Evolutionary conservation across 2,329 filamentous ascomycete species (phyloP).

Genomic region (Beauveria sp.): DNA sequence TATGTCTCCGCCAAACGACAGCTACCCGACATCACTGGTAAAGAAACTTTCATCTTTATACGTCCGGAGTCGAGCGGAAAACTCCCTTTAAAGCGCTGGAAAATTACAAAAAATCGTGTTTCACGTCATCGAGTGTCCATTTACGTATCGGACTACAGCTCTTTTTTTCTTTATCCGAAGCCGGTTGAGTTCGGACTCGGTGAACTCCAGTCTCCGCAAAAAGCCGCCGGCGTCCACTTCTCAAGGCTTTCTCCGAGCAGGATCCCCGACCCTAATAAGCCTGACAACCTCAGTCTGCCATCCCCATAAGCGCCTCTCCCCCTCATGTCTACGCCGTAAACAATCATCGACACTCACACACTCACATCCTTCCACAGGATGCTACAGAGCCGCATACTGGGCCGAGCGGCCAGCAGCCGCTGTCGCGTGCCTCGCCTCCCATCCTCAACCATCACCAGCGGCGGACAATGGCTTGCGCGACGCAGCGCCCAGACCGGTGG

Average conservation of each 20-base stretch:
- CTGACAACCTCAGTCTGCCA: background rate
- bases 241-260: background rate
- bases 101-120: background rate
- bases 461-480: slow-evolving; percentile 2
- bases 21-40: background rate
- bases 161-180: background rate
- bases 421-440: slow-evolving; percentile 10
- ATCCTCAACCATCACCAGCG: background rate
- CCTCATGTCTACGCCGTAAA: background rate
- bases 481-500: slow-evolving; percentile 25
- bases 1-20: background rate
- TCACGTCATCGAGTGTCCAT: background rate
- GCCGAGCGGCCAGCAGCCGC: background rate
- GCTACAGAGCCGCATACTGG: slow-evolving; percentile 5
- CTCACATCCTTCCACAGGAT: background rate
- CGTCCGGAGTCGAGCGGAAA: background rate
- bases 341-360: background rate
- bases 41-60: background rate
- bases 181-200: background rate
- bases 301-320: too few species aligned
- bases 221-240: background rate
- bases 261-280: background rate
- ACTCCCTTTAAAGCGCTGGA: background rate
- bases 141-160: background rate
- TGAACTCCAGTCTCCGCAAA: slow-evolving; percentile 3